Base-by-base conservation (phyloP, 2,329 filamentous ascomycete genomes). In the Aspergillus niger region DNA sequence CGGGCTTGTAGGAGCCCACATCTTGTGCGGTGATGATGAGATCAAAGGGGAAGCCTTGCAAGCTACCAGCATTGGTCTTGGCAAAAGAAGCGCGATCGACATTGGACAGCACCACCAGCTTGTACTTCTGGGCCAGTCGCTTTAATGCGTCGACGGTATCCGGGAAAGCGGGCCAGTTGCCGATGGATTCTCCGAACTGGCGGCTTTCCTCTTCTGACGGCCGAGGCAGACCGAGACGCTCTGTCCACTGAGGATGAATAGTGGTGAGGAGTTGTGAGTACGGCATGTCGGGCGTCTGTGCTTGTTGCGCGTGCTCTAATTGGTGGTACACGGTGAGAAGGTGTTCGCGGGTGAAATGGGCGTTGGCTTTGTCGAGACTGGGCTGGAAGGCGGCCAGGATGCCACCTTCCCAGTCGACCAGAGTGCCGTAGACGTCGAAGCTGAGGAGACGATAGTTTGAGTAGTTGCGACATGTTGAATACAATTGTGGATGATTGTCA, bases 401-500 rank as follows among this genome's bases (percentile, higher is more conserved):
- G 60, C 89, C 89, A n/a, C 78, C 72, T 73, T 92, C 88, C 89
- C 89, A 92, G 79, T 93, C 89, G 62, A 93, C 85, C 3, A 93
- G 82, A 0, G 91, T 94, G 73, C 90, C 90, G 74, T 91, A 93
- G 79, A 90, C 87, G 76, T 94, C 90, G 76, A 93, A 92, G 69
- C 86, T 87, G 53, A 91, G 84, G 61, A 85, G 75, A 24, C 76
- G 76, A 72, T 80, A 83, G 56, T 77, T 70, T 8, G 68, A 66
- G 20, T n/a, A 76, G 67, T 38, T 54, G 54, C 17, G 69, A 59
- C 70, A 73, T 74, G 50, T 10, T 24, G 10, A 17, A 32, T 11
- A 13, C 10, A 11, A 32, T 6, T 44, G 11, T 24, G 8, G 41
- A 44, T 13, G 8, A 3, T 20, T 20, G 20, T 20, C 20, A 20